A percentile compares a stretch with the other conserved stretches of the same genome.
Evolutionary conservation across 106 monocot genomes (phyloP).

Genomic region (Vanilla planifolia): DNA sequence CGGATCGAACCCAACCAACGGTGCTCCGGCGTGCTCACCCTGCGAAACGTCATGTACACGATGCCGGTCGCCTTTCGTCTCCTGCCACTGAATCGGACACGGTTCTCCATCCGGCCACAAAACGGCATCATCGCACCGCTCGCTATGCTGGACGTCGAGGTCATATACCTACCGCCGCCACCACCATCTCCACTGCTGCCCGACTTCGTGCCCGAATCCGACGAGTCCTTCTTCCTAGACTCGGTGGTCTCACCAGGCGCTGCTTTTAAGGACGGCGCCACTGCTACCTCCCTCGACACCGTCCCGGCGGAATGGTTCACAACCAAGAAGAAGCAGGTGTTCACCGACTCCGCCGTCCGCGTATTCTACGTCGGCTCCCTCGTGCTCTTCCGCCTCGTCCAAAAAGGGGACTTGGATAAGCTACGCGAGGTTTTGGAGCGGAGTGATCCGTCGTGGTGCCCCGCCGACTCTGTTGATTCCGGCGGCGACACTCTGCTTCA

Average conservation of each 20-base stretch:
- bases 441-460: constrained; percentile 37
- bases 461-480: constrained; percentile 30
- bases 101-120: constrained; percentile 28
- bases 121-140: constrained; percentile 40
- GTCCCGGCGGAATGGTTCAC: constrained; percentile 45
- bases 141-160: constrained; percentile 20
- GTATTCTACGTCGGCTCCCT: constrained; percentile 35
- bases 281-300: constrained; percentile 14
- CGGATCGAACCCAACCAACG: constrained; percentile 24
- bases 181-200: constrained; percentile 17
- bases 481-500: constrained; percentile 30
- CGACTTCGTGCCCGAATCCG: constrained; percentile 14
- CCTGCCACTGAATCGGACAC: constrained; percentile 19
- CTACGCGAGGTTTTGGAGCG: constrained; percentile 39
- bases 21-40: constrained; percentile 24
- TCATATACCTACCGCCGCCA: constrained; percentile 18
- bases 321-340: constrained; percentile 49
- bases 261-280: constrained; percentile 13
- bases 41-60: constrained; percentile 50
- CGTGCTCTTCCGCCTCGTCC: constrained; percentile 30
- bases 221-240: constrained; percentile 44
- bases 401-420: constrained; percentile 25
- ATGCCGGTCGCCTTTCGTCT: constrained; percentile 51
- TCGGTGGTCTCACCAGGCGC: constrained; percentile 48
- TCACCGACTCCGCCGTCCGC: constrained; percentile 30